These are phyloP conservation scores for Tolypocladium sp. DNA, from an alignment of 2,329 filamentous ascomycete genomes.

Conservation along the genomic window DNA sequence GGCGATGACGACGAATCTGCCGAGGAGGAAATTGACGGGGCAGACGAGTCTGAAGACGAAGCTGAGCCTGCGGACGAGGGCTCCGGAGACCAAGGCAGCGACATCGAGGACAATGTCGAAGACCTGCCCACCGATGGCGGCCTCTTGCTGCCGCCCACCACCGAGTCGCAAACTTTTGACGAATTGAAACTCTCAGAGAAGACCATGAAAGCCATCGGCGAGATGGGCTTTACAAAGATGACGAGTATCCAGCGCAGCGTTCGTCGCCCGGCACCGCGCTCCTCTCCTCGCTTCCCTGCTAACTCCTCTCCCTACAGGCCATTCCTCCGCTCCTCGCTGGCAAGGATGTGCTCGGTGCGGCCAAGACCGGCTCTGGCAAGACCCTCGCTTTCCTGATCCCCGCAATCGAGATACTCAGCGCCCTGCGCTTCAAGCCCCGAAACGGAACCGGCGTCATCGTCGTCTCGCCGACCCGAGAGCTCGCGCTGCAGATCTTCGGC, in stretches of 20 bases:
- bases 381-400: constrained; percentile 92
- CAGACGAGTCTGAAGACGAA: constrained; percentile 16
- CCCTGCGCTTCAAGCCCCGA: constrained; percentile 86
- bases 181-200: constrained; percentile 81
- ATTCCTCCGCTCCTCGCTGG: constrained; percentile 86
- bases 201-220: constrained; percentile 77
- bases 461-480: constrained; percentile 84
- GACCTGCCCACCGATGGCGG: constrained; percentile 27
- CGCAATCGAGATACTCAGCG: constrained; percentile 83
- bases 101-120: constrained; percentile 14
- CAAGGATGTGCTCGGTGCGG: constrained; percentile 85
- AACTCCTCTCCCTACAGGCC: constrained; percentile 26
- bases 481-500: constrained; percentile 92
- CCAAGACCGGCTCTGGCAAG: constrained; percentile 94
- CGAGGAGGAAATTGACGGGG: constrained; percentile 18
- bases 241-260: constrained; percentile 79
- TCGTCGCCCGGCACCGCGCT: constrained; percentile 3
- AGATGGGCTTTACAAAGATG: constrained; percentile 93
- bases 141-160: constrained; percentile 44
- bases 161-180: constrained; percentile 62
- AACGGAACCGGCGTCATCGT: constrained; percentile 91
- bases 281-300: background rate
- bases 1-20: constrained; percentile 13
- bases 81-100: constrained; percentile 6
- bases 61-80: constrained; percentile 11